Percentiles rank a stretch among this genome's conserved stretches.
Evolutionary conservation across 2,329 filamentous ascomycete species (phyloP).

Genomic region (Colletotrichum eleusines): DNA sequence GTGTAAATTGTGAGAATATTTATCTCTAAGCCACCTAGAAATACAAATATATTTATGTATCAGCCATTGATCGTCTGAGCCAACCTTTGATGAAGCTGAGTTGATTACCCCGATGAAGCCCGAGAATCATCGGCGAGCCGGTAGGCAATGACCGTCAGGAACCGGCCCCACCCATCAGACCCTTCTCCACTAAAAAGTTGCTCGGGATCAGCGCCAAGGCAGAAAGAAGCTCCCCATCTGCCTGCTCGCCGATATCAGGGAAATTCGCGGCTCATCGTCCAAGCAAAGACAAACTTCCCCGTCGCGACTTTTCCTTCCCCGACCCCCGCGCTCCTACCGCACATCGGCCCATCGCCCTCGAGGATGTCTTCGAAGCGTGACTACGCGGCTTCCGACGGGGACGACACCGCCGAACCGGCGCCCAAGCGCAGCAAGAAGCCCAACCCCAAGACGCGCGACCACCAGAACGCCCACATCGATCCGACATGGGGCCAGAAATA

Average conservation of each 20-base stretch:
- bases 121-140: not conserved
- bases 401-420: slow-evolving; percentile 45
- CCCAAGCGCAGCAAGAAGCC: slow-evolving; percentile 45
- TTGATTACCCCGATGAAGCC: not conserved
- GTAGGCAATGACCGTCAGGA: not conserved
- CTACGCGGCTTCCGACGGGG: slow-evolving; percentile 48
- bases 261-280: slow-evolving; percentile 16
- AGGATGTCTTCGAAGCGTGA: slow-evolving; percentile 54
- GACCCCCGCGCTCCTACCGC: too few species aligned
- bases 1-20: not conserved
- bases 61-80: accelerated
- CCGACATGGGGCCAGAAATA: slow-evolving; percentile 78
- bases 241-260: slow-evolving; percentile 2
- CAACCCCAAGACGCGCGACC: slow-evolving; percentile 52
- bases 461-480: slow-evolving; percentile 64
- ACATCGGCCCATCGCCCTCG: accelerated
- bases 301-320: not conserved
- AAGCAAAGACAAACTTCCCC: not conserved
- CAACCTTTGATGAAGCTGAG: not conserved
- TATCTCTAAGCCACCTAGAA: accelerated
- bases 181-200: slow-evolving; percentile 25
- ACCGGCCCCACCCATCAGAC: slow-evolving; percentile 1
- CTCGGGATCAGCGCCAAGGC: slow-evolving; percentile 3
- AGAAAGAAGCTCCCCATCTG: slow-evolving; percentile 14
- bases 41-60: accelerated